Base-by-base conservation (phyloP, 306 rosid species). In the Fragaria ananassa region DNA sequence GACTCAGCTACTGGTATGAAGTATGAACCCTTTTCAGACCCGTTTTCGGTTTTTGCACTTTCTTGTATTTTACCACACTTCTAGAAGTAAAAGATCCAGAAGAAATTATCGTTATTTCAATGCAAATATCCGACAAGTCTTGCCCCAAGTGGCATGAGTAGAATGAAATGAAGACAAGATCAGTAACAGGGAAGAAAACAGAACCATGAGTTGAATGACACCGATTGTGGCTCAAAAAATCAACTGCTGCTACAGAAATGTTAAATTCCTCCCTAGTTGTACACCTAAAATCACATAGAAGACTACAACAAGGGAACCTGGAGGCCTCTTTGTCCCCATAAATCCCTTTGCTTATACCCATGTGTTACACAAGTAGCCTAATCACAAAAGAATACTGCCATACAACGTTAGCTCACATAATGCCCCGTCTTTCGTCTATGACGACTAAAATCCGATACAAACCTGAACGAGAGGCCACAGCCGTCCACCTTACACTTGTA, bases 381-480 rank as follows among this genome's bases (percentile, higher is more conserved):
- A 68, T 47, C 62, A 74, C 66, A 74, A 60, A 62, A 19, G 80
- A 72, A 81, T 45, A n/a, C 37, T 62, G 73, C 85, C 87, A 83
- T 60, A 83, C 68, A 54, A 15, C 79, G 68, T 61, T 88, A 87
- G 73, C 85, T 74, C 68, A 86, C 92, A 76, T 85, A 83, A 85
- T 95, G 99, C 58, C 99, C 98, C 0, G 93, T 92, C 88, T 91
- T 95, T 74, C 99, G 87, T 63, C 99, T 86, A 81, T 95, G 99
- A 79, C 99, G 86, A 83, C 99, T 95, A 78, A 66, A 95, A 85
- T 92, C 98, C 35, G 99, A 95, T 62, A 95, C 93, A 66, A 89
- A 95, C 82, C 99, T 88, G 90, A 95, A 95, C 31, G 92, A 87
- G 70, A 92, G 99, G 83, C 93, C 91, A 60, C 99, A 95, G 14